A percentile compares a stretch with the other conserved stretches of the same genome.
Conservation (phyloP, 2,329 filamentous ascomycete species). For the Orbilia brochopaga region DNA sequence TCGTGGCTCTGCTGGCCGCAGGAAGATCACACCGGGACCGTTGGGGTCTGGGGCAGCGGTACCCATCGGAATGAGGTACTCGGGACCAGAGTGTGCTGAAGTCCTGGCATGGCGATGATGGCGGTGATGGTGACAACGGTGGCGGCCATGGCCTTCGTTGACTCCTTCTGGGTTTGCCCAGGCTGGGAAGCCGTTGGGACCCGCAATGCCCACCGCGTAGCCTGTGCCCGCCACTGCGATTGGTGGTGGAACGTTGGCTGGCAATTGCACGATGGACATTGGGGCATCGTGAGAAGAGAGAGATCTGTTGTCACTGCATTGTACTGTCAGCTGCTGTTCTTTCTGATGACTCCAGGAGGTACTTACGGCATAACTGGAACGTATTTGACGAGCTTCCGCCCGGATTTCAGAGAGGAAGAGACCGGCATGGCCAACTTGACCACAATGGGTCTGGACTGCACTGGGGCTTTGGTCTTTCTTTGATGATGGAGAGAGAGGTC, state of each 20-base stretch:
- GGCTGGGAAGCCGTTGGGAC: slow-evolving; percentile 35
- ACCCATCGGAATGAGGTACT: slow-evolving; percentile 39
- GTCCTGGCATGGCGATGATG: neutral
- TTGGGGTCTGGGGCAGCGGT: slow-evolving; percentile 31
- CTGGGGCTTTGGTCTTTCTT: no score
- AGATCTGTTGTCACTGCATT: neutral
- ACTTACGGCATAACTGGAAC: slow-evolving; percentile 24
- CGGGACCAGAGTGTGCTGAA: neutral
- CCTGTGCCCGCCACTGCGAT: slow-evolving; percentile 33
- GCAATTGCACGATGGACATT: slow-evolving; percentile 29
- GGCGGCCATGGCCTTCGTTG: neutral
- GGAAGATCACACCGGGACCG: slow-evolving; percentile 19
- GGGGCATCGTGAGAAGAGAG: slow-evolving; percentile 9
- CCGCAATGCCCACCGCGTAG: slow-evolving; percentile 42
- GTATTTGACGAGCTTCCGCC: neutral
- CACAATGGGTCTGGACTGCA: no score
- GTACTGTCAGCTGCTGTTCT: slow-evolving; percentile 6
- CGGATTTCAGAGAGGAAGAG: no score
- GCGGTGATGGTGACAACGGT: neutral
- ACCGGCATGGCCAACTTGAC: no score
- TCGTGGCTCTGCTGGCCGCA: slow-evolving; percentile 22
- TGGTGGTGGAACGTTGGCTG: slow-evolving; percentile 30
- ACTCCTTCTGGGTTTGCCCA: slow-evolving; percentile 21
- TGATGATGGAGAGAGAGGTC: no score
- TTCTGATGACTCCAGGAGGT: neutral